Base-by-base conservation (phyloP, 2,329 filamentous ascomycete genomes). In the Venturia effusa region DNA sequence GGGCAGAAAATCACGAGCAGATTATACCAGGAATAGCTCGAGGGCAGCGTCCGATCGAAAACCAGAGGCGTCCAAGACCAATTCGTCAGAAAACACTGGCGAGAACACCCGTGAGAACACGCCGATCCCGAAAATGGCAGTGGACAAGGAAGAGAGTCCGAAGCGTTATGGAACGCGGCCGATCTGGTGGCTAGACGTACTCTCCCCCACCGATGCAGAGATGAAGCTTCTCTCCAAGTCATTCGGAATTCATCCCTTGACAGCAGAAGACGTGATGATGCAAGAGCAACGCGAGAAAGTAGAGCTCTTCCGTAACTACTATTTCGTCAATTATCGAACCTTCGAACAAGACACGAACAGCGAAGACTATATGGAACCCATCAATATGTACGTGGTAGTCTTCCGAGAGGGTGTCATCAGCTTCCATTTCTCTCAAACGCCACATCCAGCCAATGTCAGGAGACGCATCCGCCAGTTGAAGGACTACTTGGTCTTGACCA, bases 271-370 rank as follows among this genome's bases (percentile, higher is more conserved):
- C 73, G 97, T 99, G 70, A 88, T 97, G 83, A 88, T 97, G 79
- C 91, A 97, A 74, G 94, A 99, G 78, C 90, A 92, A 48, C 92
- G 94, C 27, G 94, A 99, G 73, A 99, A 99, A 77, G 94, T 99
- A 0, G 94, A 99, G 74, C 82, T 99, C 0, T 99, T 99, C 80
- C 88, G 90, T 40, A 89, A 96, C 73, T 99, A 99, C 78, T 99
- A 99, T 75, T 97, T 99, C 71, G 90, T 99, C 77, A 97, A 96
- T 74, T 99, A 99, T 75, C 89, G 94, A 19, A 95, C 92, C 0
- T 99, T 99, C 72, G 94, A 99, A 73, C 94, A 97, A 74, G 94
- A 99, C 72, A 85, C 86, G 66, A 88, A 88, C 69, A 96, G 87
- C 72, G 90, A 94, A 64, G 87, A 95, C 71, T 96, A 95, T 73